A percentile compares a stretch with the other conserved stretches of the same genome.
Conservation (phyloP, 805 yeast genomes). For the Ogataea methanolica region DNA sequence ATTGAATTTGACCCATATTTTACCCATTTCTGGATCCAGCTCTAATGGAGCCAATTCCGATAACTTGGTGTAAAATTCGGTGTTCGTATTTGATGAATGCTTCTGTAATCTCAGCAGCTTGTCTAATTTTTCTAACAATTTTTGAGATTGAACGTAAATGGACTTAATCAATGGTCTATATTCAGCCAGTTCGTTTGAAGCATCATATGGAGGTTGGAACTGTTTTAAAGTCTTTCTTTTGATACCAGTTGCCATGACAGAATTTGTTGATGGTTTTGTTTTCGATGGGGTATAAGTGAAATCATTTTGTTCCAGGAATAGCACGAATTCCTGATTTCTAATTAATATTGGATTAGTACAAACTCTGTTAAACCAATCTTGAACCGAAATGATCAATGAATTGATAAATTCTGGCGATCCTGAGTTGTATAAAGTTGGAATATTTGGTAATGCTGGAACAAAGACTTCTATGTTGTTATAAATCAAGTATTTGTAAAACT, state of each 20-base stretch:
- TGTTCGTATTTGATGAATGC: constrained; percentile 38
- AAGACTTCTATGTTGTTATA: constrained; percentile 87
- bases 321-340: constrained; percentile 82
- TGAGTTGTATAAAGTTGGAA: constrained; percentile 74
- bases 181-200: constrained; percentile 70
- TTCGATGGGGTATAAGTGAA: constrained; percentile 35
- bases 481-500: constrained; percentile 71
- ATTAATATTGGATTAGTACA: constrained; percentile 72
- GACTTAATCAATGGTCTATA: constrained; percentile 85
- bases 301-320: constrained; percentile 46
- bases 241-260: constrained; percentile 73
- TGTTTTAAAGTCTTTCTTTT: constrained; percentile 89
- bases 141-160: constrained; percentile 56
- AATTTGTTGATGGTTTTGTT: constrained; percentile 33
- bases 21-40: constrained; percentile 62
- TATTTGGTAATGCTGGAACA: constrained; percentile 80
- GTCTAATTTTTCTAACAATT: constrained; percentile 48
- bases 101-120: constrained; percentile 54
- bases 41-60: constrained; percentile 39
- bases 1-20: constrained; percentile 73
- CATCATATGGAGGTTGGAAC: constrained; percentile 87
- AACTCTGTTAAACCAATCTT: constrained; percentile 81
- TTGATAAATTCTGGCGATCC: constrained; percentile 76
- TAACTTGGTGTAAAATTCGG: constrained; percentile 44
- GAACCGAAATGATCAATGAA: constrained; percentile 56